Base-by-base conservation (phyloP, 108 stramenopile genomes). In the Pseudonitzschia pungens region DNA sequence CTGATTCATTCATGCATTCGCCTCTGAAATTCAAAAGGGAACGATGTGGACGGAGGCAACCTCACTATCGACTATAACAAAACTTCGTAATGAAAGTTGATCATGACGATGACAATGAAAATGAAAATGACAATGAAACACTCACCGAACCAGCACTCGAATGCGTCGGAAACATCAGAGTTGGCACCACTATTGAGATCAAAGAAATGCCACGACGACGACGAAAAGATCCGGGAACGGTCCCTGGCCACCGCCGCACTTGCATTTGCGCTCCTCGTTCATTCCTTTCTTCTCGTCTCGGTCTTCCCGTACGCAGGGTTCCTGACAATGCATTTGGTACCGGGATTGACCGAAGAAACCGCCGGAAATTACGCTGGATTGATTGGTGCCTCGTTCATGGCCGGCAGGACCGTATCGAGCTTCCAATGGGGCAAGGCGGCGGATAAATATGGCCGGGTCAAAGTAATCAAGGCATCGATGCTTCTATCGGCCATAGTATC, bases 291-390 rank as follows among this genome's bases (percentile, higher is more conserved):
- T 3, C 68, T 89, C 15, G 78, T 89, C 16, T 80, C 76, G 28
- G 83, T 89, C 4, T 88, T 92, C 66, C 91, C 91, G 7, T 92
- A 92, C 57, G 69, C 81, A 6, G 91, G 86, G 0, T 89, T 78
- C 73, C 77, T 92, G 87, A 74, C 77, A 0, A 78, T 92, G 26
- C 59, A 80, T 45, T 48, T 83, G 27, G 66, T 87, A 6, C 76
- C 76, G 27, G 73, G 60, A 14, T 15, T 67, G 45, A 50, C 40
- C 22, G 66, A 67, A 28, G 45, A 67, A 48, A 48, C 70, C 22
- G 87, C 79, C 15, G 91, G 91, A 6, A 68, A 76, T 2, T 92
- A 85, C 65, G 88, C 91, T 9, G 91, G 88, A 16, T 65, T 89
- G 32, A 51, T 92, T 18, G 82, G 88, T 5, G 78, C 84, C 0